Percentiles rank a stretch among this genome's conserved stretches.
Evolutionary conservation across 352 stramenopile species (phyloP).

Genomic region (Pythium coloratum): DNA sequence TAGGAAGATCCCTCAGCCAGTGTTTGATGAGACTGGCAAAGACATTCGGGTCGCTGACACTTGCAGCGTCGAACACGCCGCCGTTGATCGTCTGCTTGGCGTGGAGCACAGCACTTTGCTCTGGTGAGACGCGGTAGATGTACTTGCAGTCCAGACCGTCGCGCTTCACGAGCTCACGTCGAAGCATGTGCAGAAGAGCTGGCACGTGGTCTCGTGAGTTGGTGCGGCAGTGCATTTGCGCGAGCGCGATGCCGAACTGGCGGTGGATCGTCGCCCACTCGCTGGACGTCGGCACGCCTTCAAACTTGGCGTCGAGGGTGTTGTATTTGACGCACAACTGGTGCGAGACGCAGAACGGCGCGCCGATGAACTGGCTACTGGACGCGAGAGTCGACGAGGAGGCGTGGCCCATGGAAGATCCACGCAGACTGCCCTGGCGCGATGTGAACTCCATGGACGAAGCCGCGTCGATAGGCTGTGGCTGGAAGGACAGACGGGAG

Average conservation of each 20-base stretch:
- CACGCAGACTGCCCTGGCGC: not conserved
- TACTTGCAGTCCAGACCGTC: conserved; percentile 48
- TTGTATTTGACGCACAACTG: conserved; percentile 58
- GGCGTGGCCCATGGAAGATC: not conserved
- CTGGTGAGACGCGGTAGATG: conserved; percentile 57
- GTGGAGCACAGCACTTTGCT: conserved; percentile 41
- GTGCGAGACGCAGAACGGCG: conserved; percentile 49
- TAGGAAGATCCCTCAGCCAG: conserved; percentile 62
- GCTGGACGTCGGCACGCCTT: conserved; percentile 35
- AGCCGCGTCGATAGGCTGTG: not conserved
- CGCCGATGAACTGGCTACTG: conserved; percentile 44
- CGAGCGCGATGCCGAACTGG: conserved; percentile 55
- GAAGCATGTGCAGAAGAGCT: conserved; percentile 49
- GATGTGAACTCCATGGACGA: not conserved
- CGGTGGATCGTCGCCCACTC: conserved; percentile 41
- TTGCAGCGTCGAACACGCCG: conserved; percentile 39
- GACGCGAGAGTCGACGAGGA: conserved; percentile 2
- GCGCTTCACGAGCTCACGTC: conserved; percentile 47
- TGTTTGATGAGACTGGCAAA: conserved; percentile 63
- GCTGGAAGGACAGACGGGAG: not conserved
- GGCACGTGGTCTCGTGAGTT: conserved; percentile 39
- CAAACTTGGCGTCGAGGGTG: conserved; percentile 52
- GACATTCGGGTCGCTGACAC: conserved; percentile 45
- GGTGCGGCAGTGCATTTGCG: conserved; percentile 40
- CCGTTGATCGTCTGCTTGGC: conserved; percentile 50